These are phyloP conservation scores for Incumbomyces lentus DNA, from an alignment of 2,329 filamentous ascomycete species.

Conservation along the genomic window DNA sequence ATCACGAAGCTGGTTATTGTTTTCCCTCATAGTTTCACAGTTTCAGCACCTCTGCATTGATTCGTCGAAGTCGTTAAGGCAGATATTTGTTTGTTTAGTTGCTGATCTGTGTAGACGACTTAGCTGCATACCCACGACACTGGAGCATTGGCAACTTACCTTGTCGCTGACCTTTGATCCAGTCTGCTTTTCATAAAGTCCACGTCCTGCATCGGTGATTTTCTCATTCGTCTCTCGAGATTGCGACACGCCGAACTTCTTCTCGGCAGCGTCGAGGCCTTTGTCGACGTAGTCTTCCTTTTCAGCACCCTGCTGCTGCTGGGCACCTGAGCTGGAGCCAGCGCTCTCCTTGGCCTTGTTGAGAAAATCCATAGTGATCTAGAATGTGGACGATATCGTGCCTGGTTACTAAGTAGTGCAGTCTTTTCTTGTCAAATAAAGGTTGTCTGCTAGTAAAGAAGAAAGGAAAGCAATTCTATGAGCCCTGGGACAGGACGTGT, in stretches of 20 bases:
- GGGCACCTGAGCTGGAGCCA: not conserved
- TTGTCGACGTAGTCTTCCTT: constrained; percentile 11
- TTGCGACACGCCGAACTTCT: constrained; percentile 7
- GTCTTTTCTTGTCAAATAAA: no score
- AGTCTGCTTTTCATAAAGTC: constrained; percentile 6
- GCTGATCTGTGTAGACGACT: not conserved
- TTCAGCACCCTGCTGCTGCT: not conserved
- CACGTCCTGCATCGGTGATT: constrained; percentile 7
- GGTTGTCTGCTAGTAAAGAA: no score
- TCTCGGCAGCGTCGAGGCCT: constrained; percentile 5
- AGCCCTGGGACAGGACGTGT: no score
- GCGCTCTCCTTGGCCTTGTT: constrained; percentile 6
- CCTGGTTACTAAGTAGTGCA: no score
- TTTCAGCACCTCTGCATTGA: no score
- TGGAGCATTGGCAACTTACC: not conserved
- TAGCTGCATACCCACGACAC: not conserved
- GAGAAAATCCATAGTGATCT: constrained; percentile 1
- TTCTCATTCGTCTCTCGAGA: constrained; percentile 7
- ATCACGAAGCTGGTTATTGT: no score
- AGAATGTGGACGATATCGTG: not conserved
- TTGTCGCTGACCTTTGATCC: constrained; percentile 6
- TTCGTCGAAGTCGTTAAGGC: no score
- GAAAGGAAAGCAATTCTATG: no score
- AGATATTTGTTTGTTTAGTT: no score
- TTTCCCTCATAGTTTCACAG: no score